A percentile compares a stretch with the other conserved stretches of the same genome.
Evolutionary conservation across 2,329 filamentous ascomycete species (phyloP).

Genomic region (Alternaria brassicicola): DNA sequence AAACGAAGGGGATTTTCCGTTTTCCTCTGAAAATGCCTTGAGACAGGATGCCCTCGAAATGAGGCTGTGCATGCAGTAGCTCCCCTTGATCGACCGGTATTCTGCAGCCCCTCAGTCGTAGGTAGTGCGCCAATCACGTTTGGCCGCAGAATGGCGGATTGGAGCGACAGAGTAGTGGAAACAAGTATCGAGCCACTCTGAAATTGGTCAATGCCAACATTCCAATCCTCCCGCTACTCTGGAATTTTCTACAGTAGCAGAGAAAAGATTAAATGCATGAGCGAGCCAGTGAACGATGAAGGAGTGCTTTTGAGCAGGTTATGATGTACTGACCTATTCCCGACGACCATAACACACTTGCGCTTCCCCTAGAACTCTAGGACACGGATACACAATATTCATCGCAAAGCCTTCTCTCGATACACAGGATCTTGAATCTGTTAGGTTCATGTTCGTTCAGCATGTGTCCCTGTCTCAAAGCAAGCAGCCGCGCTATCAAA

Average conservation of each 20-base stretch:
- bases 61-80: not conserved
- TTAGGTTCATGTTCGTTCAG: too few relatives aligned
- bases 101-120: too few relatives aligned
- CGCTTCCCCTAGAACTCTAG: conserved; percentile 19
- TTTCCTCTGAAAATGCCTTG: not conserved
- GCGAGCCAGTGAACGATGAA: not conserved
- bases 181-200: too few relatives aligned
- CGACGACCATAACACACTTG: conserved; percentile 55
- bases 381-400: not conserved
- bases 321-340: conserved; percentile 36
- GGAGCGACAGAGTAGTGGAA: too few relatives aligned
- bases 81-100: too few relatives aligned
- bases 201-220: not conserved
- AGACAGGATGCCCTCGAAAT: not conserved
- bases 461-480: too few relatives aligned
- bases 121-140: too few relatives aligned
- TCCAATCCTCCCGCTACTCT: not conserved
- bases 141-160: too few relatives aligned
- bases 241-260: too few relatives aligned
- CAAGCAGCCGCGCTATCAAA: too few relatives aligned
- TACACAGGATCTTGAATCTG: too few relatives aligned
- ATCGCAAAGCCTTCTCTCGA: not conserved
- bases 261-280: not conserved
- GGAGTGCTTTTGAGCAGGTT: not conserved
- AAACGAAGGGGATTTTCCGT: not conserved